phyloP scores from a whole-genome alignment of 202 grass and related monocot genomes.

The Cymbopogon flexuosus region DNA sequence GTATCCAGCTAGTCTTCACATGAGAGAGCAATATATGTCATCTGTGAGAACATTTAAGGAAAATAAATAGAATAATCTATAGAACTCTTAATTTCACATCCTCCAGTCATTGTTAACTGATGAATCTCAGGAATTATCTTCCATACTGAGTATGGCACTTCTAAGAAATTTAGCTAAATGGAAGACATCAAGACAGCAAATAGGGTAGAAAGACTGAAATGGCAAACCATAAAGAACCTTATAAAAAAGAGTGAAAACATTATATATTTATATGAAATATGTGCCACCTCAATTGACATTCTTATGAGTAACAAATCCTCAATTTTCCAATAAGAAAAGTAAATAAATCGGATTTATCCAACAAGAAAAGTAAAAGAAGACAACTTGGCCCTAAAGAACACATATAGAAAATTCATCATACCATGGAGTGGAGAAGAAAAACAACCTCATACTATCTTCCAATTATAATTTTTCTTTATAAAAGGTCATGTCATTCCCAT shows the following conservation, averaged over 20 bases:
- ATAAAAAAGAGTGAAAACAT: neutral
- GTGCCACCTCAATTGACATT: neutral
- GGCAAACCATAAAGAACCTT: neutral
- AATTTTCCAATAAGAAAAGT: neutral
- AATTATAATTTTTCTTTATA: neutral
- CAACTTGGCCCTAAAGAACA: neutral
- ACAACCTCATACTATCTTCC: neutral
- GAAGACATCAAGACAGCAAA: neutral
- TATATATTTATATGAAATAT: neutral
- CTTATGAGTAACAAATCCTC: neutral
- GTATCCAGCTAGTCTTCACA: neutral
- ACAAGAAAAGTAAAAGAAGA: neutral
- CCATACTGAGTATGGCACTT: neutral
- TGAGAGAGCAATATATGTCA: conserved; percentile 2
- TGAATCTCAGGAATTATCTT: neutral
- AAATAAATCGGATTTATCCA: neutral
- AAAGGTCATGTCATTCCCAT: neutral
- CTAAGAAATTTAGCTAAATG: neutral
- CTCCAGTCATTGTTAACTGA: neutral
- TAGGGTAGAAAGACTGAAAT: neutral
- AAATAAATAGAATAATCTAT: conserved; percentile 6
- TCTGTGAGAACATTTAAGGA: neutral
- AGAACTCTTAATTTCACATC: neutral
- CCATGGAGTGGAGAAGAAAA: neutral
- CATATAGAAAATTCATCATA: neutral